Conservation (phyloP, 1,284 basidiomycete genomes). For the Trichosporon coremiiforme region DNA sequence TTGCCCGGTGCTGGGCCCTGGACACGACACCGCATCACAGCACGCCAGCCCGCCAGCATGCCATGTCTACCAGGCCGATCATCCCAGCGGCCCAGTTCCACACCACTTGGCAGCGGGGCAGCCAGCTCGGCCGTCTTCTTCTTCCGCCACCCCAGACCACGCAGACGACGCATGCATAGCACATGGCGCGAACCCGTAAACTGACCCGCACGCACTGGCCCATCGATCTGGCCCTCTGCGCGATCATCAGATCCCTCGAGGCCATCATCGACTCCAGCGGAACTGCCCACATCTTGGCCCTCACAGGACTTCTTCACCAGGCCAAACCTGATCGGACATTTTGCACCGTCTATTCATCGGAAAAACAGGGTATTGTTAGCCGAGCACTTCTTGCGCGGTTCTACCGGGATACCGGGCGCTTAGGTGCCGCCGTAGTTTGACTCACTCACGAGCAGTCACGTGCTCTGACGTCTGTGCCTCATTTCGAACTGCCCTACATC, state of each 20-base stretch:
- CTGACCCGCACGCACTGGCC: constrained; percentile 9
- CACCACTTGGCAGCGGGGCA: neutral
- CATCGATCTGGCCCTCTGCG: neutral
- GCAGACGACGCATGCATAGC: neutral
- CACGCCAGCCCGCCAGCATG: too few relatives aligned
- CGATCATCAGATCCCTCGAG: neutral
- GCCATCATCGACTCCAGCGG: neutral
- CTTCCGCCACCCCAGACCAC: neutral
- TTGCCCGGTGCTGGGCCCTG: neutral
- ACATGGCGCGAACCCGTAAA: neutral
- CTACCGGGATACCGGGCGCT: neutral
- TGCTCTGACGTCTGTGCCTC: neutral
- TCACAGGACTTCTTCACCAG: neutral
- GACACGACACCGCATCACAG: neutral
- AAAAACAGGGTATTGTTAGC: constrained; percentile 2
- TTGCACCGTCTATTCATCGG: constrained; percentile 14
- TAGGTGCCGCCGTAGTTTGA: neutral
- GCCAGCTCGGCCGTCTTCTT: constrained; percentile 13
- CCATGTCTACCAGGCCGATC: constrained; percentile 9
- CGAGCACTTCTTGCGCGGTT: constrained; percentile 11
- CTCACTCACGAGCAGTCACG: neutral
- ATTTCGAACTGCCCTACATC: neutral
- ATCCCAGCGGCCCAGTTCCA: constrained; percentile 5
- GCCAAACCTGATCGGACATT: neutral
- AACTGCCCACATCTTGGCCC: neutral